Evolutionary conservation across 495 filamentous ascomycete species (phyloP).

Genomic region (Penicillium cosmopolitanum): DNA sequence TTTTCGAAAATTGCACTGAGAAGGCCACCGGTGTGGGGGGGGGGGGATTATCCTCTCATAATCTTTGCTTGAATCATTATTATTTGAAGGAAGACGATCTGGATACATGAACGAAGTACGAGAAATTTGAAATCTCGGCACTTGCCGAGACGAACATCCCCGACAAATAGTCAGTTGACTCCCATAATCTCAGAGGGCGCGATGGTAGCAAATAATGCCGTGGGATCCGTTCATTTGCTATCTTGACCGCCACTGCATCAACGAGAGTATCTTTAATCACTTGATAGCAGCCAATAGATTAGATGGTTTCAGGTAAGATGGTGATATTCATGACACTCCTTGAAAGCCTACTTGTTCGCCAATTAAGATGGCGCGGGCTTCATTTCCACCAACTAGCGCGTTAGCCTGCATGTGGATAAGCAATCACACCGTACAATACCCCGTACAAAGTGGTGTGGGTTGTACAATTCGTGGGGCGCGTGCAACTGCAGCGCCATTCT

Average conservation of each 20-base stretch:
- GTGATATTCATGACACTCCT: slow-evolving; percentile 5
- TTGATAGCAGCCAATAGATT: slow-evolving; percentile 2
- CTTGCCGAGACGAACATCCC: too few relatives aligned
- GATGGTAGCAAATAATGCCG: too few relatives aligned
- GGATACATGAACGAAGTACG: too few relatives aligned
- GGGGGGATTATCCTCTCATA: too few relatives aligned
- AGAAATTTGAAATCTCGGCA: too few relatives aligned
- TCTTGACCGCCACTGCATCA: neutral
- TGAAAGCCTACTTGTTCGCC: neutral
- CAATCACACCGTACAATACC: slow-evolving; percentile 6
- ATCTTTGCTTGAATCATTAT: too few relatives aligned
- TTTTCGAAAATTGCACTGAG: too few relatives aligned
- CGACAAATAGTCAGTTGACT: neutral
- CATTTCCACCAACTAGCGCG: slow-evolving; percentile 6
- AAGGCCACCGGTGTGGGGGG: too few relatives aligned
- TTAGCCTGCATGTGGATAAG: neutral
- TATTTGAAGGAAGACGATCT: too few relatives aligned
- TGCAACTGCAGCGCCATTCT: neutral
- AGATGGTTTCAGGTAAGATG: slow-evolving; percentile 5
- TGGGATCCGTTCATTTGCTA: too few relatives aligned
- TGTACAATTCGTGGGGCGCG: neutral
- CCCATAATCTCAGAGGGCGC: neutral
- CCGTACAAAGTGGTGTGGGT: neutral
- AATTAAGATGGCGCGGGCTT: slow-evolving; percentile 4
- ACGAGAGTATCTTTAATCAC: neutral